Conservation (phyloP, 2,329 filamentous ascomycete species). For the Claviceps quebecensis region DNA sequence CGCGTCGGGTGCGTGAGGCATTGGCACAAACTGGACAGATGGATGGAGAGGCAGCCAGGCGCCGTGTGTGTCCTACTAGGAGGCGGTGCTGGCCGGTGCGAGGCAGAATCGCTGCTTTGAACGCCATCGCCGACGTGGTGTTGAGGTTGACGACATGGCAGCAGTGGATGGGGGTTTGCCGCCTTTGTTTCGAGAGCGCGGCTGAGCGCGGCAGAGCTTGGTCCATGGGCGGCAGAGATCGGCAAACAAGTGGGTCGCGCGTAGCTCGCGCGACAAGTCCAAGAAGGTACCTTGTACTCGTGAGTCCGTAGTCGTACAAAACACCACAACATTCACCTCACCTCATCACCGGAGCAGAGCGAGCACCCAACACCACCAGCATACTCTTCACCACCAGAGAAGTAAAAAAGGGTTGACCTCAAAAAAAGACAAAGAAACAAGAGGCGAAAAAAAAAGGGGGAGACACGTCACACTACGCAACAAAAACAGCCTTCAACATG, state of each 20-base stretch:
- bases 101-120: constrained; percentile 16
- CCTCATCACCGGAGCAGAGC: no score
- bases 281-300: no score
- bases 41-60: constrained; percentile 9
- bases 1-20: constrained; percentile 9
- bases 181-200: no score
- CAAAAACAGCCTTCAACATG: constrained; percentile 10
- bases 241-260: no score
- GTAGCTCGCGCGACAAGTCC: no score
- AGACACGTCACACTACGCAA: not conserved
- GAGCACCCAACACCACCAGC: no score
- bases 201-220: no score
- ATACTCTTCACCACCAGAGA: not conserved
- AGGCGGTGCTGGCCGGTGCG: constrained; percentile 15
- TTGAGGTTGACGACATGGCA: not conserved
- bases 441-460: not conserved
- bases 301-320: no score
- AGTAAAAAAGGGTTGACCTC: no score
- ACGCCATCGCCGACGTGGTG: constrained; percentile 15
- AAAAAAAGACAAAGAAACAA: not conserved
- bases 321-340: no score
- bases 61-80: constrained; percentile 10
- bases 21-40: constrained; percentile 20
- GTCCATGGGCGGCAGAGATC: no score
- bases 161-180: no score